Conservation (phyloP, 2,329 filamentous ascomycete species). For the Hymenoscyphus fructigenus region DNA sequence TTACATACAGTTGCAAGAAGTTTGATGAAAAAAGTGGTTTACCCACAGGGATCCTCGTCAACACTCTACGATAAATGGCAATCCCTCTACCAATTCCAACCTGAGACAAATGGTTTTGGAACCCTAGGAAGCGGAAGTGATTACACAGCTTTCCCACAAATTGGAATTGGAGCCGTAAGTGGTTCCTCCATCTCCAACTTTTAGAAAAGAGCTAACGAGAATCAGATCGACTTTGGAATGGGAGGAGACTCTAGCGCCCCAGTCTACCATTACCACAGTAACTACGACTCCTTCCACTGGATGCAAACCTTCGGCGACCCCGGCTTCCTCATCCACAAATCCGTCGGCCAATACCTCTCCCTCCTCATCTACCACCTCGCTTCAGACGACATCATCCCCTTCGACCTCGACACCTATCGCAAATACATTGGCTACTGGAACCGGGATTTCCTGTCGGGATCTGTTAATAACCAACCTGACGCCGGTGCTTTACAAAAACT, state of each 20-base stretch:
- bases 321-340: slow-evolving; percentile 52
- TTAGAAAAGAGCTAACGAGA: neutral
- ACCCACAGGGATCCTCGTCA: slow-evolving; percentile 43
- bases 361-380: slow-evolving; percentile 46
- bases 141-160: slow-evolving; percentile 60
- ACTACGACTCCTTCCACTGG: slow-evolving; percentile 81
- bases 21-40: slow-evolving; percentile 32
- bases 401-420: slow-evolving; percentile 34
- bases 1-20: neutral
- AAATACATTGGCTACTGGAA: slow-evolving; percentile 1
- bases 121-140: slow-evolving; percentile 63
- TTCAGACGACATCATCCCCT: slow-evolving; percentile 46
- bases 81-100: slow-evolving; percentile 5
- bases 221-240: slow-evolving; percentile 55
- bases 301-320: slow-evolving; percentile 74
- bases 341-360: slow-evolving; percentile 52
- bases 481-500: neutral
- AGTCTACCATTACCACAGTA: slow-evolving; percentile 73
- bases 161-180: slow-evolving; percentile 33
- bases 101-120: slow-evolving; percentile 3
- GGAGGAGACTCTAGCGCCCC: slow-evolving; percentile 41
- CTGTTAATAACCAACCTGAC: neutral
- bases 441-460: neutral
- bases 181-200: neutral
- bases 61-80: slow-evolving; percentile 23